Evolutionary conservation across 805 yeast genomes (phyloP).

Genomic region (Candida caryicola): DNA sequence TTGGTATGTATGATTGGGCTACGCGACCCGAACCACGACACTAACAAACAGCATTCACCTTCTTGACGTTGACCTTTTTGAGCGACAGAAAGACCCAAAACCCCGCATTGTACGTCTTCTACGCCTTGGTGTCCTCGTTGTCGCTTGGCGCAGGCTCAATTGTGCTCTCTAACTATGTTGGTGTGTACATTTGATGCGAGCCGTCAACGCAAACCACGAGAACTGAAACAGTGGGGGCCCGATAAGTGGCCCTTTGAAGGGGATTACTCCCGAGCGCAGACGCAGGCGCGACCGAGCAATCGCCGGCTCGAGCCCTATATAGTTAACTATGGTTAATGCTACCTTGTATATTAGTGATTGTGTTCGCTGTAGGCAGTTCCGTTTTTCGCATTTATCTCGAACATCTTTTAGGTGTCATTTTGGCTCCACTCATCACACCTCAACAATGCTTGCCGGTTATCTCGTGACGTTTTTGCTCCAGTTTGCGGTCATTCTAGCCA

Average conservation of each 20-base stretch:
- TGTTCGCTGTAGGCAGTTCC: too few relatives aligned
- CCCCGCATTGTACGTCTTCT: slow-evolving; percentile 22
- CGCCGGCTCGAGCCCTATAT: too few relatives aligned
- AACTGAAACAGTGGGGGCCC: too few relatives aligned
- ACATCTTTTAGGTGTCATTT: too few relatives aligned
- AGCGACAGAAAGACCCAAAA: slow-evolving; percentile 25
- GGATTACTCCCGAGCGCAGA: too few relatives aligned
- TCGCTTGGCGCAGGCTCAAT: slow-evolving; percentile 38
- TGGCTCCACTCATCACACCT: too few relatives aligned
- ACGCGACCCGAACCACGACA: slow-evolving; percentile 4
- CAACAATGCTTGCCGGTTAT: slow-evolving; percentile 4
- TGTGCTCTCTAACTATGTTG: slow-evolving; percentile 40
- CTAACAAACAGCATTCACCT: slow-evolving; percentile 27
- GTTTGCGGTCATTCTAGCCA: slow-evolving; percentile 8
- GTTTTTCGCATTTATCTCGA: too few relatives aligned
- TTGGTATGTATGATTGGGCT: slow-evolving; percentile 22
- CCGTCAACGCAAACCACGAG: too few relatives aligned
- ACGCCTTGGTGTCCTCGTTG: slow-evolving; percentile 34
- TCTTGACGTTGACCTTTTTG: slow-evolving; percentile 28
- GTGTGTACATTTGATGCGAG: slow-evolving; percentile 43
- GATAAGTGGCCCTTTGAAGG: too few relatives aligned
- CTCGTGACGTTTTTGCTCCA: slow-evolving; percentile 3
- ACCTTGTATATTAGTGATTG: too few relatives aligned
- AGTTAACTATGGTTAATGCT: too few relatives aligned
- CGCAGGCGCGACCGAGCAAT: too few relatives aligned